Conservation (phyloP, 495 filamentous ascomycete genomes). For the Aspergillus sclerotiicarbonarius region DNA sequence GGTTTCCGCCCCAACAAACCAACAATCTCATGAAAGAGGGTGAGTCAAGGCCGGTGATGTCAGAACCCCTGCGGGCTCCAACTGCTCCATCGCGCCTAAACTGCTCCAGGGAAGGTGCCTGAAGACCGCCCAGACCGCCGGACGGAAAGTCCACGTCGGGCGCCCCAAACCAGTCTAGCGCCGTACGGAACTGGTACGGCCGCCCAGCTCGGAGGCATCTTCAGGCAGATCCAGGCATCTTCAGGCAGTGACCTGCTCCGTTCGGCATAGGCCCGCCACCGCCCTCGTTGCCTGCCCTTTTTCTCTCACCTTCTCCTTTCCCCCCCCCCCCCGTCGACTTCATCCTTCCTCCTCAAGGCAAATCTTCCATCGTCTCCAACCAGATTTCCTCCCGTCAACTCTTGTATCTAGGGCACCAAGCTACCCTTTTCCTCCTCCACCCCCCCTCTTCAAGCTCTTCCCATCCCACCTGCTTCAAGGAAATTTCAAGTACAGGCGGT, state of each 20-base stretch:
- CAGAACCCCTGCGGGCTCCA: not conserved
- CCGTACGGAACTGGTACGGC: not conserved
- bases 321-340: conserved; percentile 22
- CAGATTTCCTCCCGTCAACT: conserved; percentile 28
- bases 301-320: conserved; percentile 33
- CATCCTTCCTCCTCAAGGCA: conserved; percentile 28
- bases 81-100: not conserved
- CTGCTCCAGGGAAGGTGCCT: conserved; percentile 5
- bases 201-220: not conserved
- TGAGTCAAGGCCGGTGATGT: conserved; percentile 11
- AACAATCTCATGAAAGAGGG: not conserved
- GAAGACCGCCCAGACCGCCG: conserved; percentile 10
- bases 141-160: conserved; percentile 7
- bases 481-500: conserved; percentile 44
- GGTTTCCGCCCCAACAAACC: too few relatives aligned
- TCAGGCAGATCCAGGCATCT: conserved; percentile 3
- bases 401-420: conserved; percentile 81
- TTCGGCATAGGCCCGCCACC: conserved; percentile 12
- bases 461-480: conserved; percentile 45
- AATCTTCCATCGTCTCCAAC: conserved; percentile 28
- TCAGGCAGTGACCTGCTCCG: conserved; percentile 1
- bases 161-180: not conserved
- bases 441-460: conserved; percentile 12
- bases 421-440: conserved; percentile 67
- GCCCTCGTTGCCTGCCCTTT: conserved; percentile 25